These are phyloP conservation scores for Tetradesmus lagerheimii DNA, from an alignment of 139 green algal species.

Conservation along the genomic window DNA sequence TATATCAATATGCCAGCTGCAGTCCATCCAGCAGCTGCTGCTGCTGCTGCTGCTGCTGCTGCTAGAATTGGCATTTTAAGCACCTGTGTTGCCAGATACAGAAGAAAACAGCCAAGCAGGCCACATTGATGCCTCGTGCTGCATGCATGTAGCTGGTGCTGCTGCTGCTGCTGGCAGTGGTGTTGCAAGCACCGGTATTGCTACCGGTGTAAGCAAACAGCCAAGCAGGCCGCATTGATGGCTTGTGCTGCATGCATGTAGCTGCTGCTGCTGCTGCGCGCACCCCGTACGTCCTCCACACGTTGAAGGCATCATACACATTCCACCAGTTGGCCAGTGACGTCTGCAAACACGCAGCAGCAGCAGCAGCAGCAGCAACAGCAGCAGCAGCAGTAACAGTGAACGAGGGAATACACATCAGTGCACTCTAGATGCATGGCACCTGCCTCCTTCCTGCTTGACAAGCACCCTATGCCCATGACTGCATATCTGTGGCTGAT, in stretches of 20 bases:
- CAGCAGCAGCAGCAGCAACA: background rate
- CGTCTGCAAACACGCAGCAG: slow-evolving; percentile 18
- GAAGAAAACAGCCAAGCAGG: background rate
- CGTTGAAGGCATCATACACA: slow-evolving; percentile 64
- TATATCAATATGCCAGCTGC: too few relatives aligned
- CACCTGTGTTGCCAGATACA: too few relatives aligned
- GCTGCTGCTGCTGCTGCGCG: background rate
- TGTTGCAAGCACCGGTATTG: too few relatives aligned
- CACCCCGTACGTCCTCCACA: slow-evolving; percentile 57
- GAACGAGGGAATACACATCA: too few relatives aligned
- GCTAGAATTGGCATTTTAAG: too few relatives aligned
- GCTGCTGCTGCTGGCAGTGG: too few relatives aligned
- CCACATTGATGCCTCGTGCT: background rate
- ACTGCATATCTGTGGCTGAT: too few relatives aligned
- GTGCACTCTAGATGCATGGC: too few relatives aligned
- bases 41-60: too few relatives aligned
- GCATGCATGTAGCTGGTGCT: background rate
- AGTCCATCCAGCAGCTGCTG: too few relatives aligned
- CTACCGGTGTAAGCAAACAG: background rate
- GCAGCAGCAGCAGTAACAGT: background rate
- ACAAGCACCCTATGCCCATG: too few relatives aligned
- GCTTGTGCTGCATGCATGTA: background rate
- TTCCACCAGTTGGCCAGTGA: slow-evolving; percentile 62
- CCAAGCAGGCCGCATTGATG: background rate
- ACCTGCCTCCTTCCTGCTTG: too few relatives aligned